Base-by-base conservation (phyloP, 1,284 basidiomycete genomes). In the Pholiota adiposa region DNA sequence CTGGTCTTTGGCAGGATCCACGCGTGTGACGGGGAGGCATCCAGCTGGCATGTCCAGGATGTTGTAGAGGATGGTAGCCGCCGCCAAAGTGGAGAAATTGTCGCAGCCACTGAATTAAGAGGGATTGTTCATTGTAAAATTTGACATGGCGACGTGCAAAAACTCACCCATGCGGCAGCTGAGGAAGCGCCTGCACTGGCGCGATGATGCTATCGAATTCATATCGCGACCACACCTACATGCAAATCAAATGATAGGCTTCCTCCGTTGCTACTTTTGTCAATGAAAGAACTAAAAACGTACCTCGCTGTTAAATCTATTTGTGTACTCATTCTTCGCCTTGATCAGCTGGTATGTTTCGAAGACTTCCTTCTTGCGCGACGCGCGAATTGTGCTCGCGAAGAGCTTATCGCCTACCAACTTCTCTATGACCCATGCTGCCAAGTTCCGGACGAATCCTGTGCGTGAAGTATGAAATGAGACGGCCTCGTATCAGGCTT, bases 41-140 rank as follows among this genome's bases (percentile, higher is more conserved):
- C 93, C 94, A 14, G 86, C 90, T 0, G 94, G 87, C 25, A 82
- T 81, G 67, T 96, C 93, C 58, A 93, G 74, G 43, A 96, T 73
- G 73, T 97, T 97, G 74, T 86, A 90, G 6, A 86, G 67, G 25
- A 84, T 70, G 0, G 87, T 87, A 1, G 74, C 74, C 6, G 69
- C 70, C 14, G 84, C 83, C 5, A 92, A 68, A 3, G 84, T 77
- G 6, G 82, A 80, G 33, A 87, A 79, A 38, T 77, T 80, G 38
- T 79, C 77, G 51, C 83, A 87, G 4, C 80, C 80, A 3, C 85
- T 87, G 55, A 19, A n/a, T 19, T 49, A 43, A 62, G 50, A 50
- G 21, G 27, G 18, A 58, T 40, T 46, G 27, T 9, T 31, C 34
- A 19, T n/a, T 18, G 9, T n/a, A 16, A 9, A 11, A 14, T 16